Conservation (phyloP, 495 filamentous ascomycete species). For the Penicillium egyptiacum region DNA sequence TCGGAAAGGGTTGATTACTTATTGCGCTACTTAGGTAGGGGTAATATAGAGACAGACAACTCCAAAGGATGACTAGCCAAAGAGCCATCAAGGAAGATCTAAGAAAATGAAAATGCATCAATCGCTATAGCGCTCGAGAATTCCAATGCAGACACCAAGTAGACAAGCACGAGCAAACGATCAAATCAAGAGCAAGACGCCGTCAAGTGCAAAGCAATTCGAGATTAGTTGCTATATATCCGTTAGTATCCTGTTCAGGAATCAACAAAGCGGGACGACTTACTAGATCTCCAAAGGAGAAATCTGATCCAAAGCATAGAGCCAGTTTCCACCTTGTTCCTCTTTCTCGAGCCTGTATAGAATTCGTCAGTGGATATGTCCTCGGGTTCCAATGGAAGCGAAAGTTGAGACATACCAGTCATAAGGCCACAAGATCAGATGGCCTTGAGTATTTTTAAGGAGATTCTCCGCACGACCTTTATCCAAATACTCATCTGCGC, state of each 20-base stretch:
- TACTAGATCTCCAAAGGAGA: conserved; percentile 98
- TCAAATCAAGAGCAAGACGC: conserved; percentile 16
- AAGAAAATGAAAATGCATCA: conserved; percentile 18
- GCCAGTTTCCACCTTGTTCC: conserved; percentile 91
- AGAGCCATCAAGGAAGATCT: conserved; percentile 3
- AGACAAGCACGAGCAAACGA: conserved; percentile 10
- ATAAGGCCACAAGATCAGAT: conserved; percentile 89
- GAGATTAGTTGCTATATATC: conserved; percentile 27
- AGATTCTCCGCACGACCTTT: conserved; percentile 75
- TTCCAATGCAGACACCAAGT: conserved; percentile 6
- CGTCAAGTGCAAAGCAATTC: conserved; percentile 20
- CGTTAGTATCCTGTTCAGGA: conserved; percentile 13
- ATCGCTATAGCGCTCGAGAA: conserved; percentile 17
- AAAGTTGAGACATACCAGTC: conserved; percentile 64
- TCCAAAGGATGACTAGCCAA: background rate
- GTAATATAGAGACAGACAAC: background rate
- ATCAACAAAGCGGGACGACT: conserved; percentile 32
- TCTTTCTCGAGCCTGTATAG: conserved; percentile 68
- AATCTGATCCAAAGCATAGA: conserved; percentile 93
- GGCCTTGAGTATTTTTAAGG: conserved; percentile 79
- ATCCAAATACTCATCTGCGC: conserved; percentile 69
- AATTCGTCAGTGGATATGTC: conserved; percentile 5
- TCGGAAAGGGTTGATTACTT: background rate
- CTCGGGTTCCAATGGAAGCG: background rate
- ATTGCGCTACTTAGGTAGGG: background rate